Percentiles rank a stretch among this genome's conserved stretches.
Evolutionary conservation across 2,329 filamentous ascomycete genomes (phyloP).

Genomic region (Monascus ruber): DNA sequence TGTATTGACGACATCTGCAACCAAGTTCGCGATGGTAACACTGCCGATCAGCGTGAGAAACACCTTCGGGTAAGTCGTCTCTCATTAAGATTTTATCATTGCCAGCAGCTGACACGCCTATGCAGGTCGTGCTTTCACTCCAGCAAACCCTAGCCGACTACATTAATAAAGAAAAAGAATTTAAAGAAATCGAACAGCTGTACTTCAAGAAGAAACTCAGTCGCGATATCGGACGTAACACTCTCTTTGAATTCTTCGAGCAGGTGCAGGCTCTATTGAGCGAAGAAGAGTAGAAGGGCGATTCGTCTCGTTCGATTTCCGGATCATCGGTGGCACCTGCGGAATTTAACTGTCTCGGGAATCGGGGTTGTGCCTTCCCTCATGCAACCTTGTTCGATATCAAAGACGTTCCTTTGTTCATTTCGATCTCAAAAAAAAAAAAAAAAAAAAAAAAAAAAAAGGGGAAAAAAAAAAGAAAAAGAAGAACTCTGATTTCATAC

Average conservation of each 20-base stretch:
- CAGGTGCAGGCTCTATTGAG: conserved; percentile 4
- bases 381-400: no score
- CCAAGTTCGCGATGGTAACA: conserved; percentile 4
- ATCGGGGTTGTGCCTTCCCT: no score
- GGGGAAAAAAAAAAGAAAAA: no score
- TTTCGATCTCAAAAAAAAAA: no score
- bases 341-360: no score
- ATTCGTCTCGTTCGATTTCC: not conserved
- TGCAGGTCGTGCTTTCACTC: not conserved
- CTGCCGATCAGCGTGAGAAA: conserved; percentile 5
- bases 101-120: no score
- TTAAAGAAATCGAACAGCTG: conserved; percentile 2
- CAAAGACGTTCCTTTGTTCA: no score
- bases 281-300: conserved; percentile 4
- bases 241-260: not conserved
- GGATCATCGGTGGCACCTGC: no score
- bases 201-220: not conserved
- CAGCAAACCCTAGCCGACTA: conserved; percentile 7
- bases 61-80: conserved; percentile 8
- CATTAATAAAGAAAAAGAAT: conserved; percentile 9
- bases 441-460: no score
- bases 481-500: no score
- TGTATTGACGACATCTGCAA: conserved; percentile 5
- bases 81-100: no score
- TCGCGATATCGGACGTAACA: not conserved